phyloP scores from a whole-genome alignment of 1,284 basidiomycete species.

The Cutaneotrichosporon sp. region DNA sequence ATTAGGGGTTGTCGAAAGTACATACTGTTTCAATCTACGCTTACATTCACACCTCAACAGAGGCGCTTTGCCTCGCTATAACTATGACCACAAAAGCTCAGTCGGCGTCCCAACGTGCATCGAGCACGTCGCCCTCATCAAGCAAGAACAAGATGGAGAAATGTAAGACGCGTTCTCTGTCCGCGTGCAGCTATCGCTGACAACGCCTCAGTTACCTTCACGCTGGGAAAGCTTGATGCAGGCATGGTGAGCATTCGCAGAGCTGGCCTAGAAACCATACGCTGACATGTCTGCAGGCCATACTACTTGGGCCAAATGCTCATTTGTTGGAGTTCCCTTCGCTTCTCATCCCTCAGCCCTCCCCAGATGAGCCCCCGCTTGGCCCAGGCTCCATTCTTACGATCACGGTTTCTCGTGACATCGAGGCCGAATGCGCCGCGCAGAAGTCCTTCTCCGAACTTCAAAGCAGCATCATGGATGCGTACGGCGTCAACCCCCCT shows the following conservation, averaged over 20 bases:
- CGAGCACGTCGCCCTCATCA: not conserved
- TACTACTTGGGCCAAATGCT: slow-evolving; percentile 81
- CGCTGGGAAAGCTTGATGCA: slow-evolving; percentile 62
- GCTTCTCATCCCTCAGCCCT: slow-evolving; percentile 63
- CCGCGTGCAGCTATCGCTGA: slow-evolving; percentile 6
- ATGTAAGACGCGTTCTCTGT: slow-evolving; percentile 8
- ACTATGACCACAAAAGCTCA: not conserved
- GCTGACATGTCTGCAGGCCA: slow-evolving; percentile 40
- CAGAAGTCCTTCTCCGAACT: slow-evolving; percentile 74
- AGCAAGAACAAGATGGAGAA: slow-evolving; percentile 15
- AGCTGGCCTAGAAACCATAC: not conserved
- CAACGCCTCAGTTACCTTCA: slow-evolving; percentile 54
- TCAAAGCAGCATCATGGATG: slow-evolving; percentile 69
- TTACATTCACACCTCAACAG: too few relatives aligned
- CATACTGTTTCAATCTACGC: too few relatives aligned
- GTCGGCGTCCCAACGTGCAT: too few relatives aligned
- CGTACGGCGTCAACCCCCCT: slow-evolving; percentile 66
- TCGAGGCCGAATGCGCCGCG: slow-evolving; percentile 70
- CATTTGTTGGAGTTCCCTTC: slow-evolving; percentile 96
- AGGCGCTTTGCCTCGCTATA: too few relatives aligned
- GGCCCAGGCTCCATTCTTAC: slow-evolving; percentile 93
- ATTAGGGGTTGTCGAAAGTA: too few relatives aligned
- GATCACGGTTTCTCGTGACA: slow-evolving; percentile 82
- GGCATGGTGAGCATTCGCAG: slow-evolving; percentile 43
- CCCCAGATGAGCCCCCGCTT: slow-evolving; percentile 59